A percentile compares a stretch with the other conserved stretches of the same genome.
These are phyloP conservation scores for Cokeromyces recurvatus DNA, from an alignment of 371 early-diverging fungal species.

Conservation along the genomic window DNA sequence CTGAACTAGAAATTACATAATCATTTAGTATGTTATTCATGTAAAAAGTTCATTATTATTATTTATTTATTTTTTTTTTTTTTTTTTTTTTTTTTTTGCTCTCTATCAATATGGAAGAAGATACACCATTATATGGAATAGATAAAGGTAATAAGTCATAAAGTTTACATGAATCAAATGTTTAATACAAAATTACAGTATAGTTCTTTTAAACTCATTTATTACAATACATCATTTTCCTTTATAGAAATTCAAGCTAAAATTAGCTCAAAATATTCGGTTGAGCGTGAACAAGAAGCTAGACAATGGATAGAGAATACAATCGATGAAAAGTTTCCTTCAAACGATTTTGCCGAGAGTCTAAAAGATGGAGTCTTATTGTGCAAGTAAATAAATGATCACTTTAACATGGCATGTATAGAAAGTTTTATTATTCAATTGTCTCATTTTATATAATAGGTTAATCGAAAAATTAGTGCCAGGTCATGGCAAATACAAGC, in stretches of 20 bases:
- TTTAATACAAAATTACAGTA: not conserved
- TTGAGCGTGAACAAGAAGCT: constrained; percentile 54
- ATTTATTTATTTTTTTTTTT: no score
- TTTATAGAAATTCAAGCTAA: constrained; percentile 55
- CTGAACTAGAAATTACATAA: no score
- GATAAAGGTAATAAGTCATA: constrained; percentile 9
- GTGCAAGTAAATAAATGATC: constrained; percentile 58
- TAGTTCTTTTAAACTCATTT: not conserved
- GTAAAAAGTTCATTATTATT: no score
- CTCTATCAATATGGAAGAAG: no score
- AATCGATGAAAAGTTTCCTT: constrained; percentile 47
- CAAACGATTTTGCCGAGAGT: constrained; percentile 56
- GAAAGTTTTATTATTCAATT: no score
- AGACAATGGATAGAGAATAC: constrained; percentile 63
- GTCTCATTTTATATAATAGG: no score
- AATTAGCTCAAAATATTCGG: constrained; percentile 55
- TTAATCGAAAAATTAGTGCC: constrained; percentile 59
- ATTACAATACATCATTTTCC: not conserved
- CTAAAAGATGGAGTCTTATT: constrained; percentile 83
- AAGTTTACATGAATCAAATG: not conserved
- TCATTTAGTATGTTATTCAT: no score
- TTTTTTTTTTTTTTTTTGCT: no score
- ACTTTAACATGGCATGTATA: not conserved
- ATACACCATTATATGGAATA: constrained; percentile 16
- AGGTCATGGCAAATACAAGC: constrained; percentile 55